These are phyloP conservation scores for Pseudocercospora musae DNA, from an alignment of 2,329 filamentous ascomycete species.

Conservation along the genomic window DNA sequence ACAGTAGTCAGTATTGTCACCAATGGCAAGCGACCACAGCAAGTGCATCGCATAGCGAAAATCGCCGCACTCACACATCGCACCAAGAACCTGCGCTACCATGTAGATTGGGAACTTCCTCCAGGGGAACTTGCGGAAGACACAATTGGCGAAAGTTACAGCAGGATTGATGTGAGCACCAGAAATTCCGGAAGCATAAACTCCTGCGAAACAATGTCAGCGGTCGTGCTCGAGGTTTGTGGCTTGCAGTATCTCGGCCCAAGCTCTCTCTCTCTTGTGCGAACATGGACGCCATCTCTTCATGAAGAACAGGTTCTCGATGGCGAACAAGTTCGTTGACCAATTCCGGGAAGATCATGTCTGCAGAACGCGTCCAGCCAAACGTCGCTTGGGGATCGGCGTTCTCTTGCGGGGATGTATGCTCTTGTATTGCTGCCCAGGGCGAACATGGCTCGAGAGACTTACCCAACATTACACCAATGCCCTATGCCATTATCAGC, in stretches of 20 bases:
- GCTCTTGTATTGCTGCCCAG: slow-evolving; percentile 1
- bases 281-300: background rate
- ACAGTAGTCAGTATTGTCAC: background rate
- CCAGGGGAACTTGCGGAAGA: slow-evolving; percentile 58
- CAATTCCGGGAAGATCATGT: background rate
- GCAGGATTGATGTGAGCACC: slow-evolving; percentile 46
- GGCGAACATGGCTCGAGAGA: background rate
- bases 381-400: background rate
- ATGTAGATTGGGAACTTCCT: slow-evolving; percentile 66
- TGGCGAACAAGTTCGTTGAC: background rate
- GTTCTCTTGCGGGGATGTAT: background rate
- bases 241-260: background rate
- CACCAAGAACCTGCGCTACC: slow-evolving; percentile 56
- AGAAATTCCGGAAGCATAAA: slow-evolving; percentile 34
- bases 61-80: slow-evolving; percentile 53
- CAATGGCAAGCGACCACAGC: background rate
- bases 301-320: background rate
- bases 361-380: background rate
- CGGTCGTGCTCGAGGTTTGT: background rate
- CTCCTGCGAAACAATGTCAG: slow-evolving; percentile 10
- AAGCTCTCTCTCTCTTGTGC: background rate
- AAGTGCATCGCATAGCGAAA: slow-evolving; percentile 37
- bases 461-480: slow-evolving; percentile 65
- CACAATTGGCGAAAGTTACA: slow-evolving; percentile 67
- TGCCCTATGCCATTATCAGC: slow-evolving; percentile 38